phyloP scores from a whole-genome alignment of 2,329 filamentous ascomycete species.

The Fusarium sterilihyphosum region DNA sequence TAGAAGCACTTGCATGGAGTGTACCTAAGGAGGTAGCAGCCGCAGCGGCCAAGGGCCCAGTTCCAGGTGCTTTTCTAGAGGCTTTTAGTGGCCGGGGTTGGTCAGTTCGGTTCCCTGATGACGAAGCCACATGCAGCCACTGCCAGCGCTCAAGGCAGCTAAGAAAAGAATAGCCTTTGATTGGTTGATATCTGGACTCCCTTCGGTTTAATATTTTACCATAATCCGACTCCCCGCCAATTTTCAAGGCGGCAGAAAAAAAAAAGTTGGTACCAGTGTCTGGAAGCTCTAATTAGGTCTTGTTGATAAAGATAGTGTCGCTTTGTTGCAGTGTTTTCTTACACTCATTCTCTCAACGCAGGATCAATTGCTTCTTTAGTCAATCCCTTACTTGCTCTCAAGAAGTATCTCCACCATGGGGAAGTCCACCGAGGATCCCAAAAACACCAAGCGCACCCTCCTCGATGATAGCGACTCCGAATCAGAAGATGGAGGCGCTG shows the following conservation, averaged over 20 bases:
- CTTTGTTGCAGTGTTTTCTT: slow-evolving; percentile 7
- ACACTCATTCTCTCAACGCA: neutral
- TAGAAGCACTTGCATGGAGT: neutral
- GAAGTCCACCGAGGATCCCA: slow-evolving; percentile 44
- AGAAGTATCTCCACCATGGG: slow-evolving; percentile 16
- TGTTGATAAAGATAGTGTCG: slow-evolving; percentile 19
- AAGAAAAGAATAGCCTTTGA: neutral
- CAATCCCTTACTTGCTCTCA: neutral
- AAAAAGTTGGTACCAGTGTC: slow-evolving; percentile 34
- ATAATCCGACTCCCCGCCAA: slow-evolving; percentile 44
- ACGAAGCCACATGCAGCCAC: slow-evolving; percentile 39
- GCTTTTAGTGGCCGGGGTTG: slow-evolving; percentile 41
- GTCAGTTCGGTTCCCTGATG: slow-evolving; percentile 32
- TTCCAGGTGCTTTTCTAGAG: slow-evolving; percentile 20
- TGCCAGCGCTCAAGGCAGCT: neutral
- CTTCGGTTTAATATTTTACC: slow-evolving; percentile 15
- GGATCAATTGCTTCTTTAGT: neutral
- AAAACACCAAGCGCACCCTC: slow-evolving; percentile 58
- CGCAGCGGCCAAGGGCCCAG: slow-evolving; percentile 14
- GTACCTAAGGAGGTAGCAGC: slow-evolving; percentile 7
- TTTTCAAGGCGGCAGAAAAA: slow-evolving; percentile 46
- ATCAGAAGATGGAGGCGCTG: slow-evolving; percentile 54
- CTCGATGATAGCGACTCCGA: slow-evolving; percentile 67
- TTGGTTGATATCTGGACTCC: slow-evolving; percentile 2
- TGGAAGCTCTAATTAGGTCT: slow-evolving; percentile 32